Evolutionary conservation across 1,139 yeast genomes (phyloP), one percentile per base, ranked within the genome.

Genomic region (Candida sp.): DNA sequence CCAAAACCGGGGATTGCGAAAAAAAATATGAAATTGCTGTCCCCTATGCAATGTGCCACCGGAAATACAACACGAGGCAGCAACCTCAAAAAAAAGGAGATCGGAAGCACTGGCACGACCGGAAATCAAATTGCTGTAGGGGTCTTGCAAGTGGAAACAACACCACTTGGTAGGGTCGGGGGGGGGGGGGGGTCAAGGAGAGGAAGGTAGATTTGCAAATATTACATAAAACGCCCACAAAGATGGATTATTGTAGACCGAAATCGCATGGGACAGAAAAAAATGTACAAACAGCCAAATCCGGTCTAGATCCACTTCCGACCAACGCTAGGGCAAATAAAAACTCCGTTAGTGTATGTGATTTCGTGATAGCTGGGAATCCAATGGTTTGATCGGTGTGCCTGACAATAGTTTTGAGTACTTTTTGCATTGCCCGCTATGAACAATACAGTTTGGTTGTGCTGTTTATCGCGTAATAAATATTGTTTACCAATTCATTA

Each of bases 401-500:
- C 17, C 17, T 17, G 17, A 17, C 17, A 17, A 17, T 17, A 17
- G 17, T 17, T 17, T 17, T 17, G 17, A 17, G 17, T 17, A 17
- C 17, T 17, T 17, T 17, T 17, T 17, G 17, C 17, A 17, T 17
- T 17, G 17, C 17, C 17, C 17, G 17, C 17, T 17, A 17, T 17
- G 17, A 17, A 17, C 17, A 17, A 17, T 17, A 17, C 17, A 17
- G 17, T 17, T 17, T 17, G 17, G 17, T 17, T 17, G 17, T 17
- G 17, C 17, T 17, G 17, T 17, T 17, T 17, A 17, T 34, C 23
- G 26, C 31, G 28, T 26, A 26, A n/a, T 26, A 26, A 38, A 26
- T 26, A 26, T 38, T 11, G 42, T 33, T 43, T 33, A 43, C 46
- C 46, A 43, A 43, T 34, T 26, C 30, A 43, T 43, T 43, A 43